These are phyloP conservation scores for Leccinum truebloodii DNA, from an alignment of 768 basidiomycete genomes.

Conservation along the genomic window DNA sequence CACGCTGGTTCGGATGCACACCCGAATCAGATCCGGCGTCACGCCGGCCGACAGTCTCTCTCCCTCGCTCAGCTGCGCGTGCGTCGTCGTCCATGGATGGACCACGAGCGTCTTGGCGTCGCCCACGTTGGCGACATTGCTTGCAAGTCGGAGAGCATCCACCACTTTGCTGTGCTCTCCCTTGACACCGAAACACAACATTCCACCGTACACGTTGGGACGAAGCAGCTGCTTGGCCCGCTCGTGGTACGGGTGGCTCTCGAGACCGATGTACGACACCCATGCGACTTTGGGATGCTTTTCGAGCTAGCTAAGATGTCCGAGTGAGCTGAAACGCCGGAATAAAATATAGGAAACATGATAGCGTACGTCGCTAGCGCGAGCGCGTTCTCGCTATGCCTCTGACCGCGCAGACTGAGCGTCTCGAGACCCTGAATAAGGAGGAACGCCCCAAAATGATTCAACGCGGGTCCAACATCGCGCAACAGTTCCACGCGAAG, in stretches of 20 bases:
- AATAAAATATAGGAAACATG: too few relatives aligned
- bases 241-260: conserved; percentile 58
- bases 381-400: too few relatives aligned
- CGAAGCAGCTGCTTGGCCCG: conserved; percentile 59
- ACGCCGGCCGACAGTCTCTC: conserved; percentile 54
- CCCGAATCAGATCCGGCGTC: conserved; percentile 57
- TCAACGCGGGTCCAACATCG: too few relatives aligned
- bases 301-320: conserved; percentile 48
- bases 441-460: too few relatives aligned
- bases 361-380: conserved; percentile 31
- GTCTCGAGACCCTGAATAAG: too few relatives aligned
- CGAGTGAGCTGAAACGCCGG: not conserved
- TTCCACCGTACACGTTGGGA: conserved; percentile 59
- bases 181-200: conserved; percentile 77
- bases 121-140: conserved; percentile 72
- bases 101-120: conserved; percentile 65
- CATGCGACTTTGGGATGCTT: conserved; percentile 66
- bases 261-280: conserved; percentile 78
- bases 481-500: too few relatives aligned
- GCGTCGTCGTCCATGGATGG: conserved; percentile 59
- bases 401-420: too few relatives aligned
- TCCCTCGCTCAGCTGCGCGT: conserved; percentile 51
- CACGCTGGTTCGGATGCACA: conserved; percentile 27
- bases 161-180: conserved; percentile 62
- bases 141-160: conserved; percentile 69